Evolutionary conservation across 257 asterid species (phyloP).

Genomic region (Penstemon eatonii): DNA sequence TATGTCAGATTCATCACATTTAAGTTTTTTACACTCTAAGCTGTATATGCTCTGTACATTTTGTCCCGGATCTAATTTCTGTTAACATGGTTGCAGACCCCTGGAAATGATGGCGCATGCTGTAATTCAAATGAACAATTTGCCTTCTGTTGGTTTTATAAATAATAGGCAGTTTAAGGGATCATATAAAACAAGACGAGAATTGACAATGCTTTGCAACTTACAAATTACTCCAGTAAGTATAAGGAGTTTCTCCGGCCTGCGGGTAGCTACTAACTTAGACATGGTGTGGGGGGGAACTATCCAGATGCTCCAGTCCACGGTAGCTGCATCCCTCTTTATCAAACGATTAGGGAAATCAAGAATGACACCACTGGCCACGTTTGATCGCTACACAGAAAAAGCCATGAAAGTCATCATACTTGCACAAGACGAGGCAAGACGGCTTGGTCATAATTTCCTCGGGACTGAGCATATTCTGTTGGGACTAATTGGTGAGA

Average conservation of each 20-base stretch:
- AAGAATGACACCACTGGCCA: conserved; percentile 66
- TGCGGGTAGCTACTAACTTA: conserved; percentile 67
- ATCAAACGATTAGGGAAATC: conserved; percentile 47
- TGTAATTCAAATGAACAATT: conserved; percentile 60
- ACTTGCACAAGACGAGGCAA: conserved; percentile 99
- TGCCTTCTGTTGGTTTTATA: conserved; percentile 52
- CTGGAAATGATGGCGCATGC: conserved; percentile 62
- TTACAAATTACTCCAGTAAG: conserved; percentile 39
- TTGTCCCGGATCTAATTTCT: conserved; percentile 5
- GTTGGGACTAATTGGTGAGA: conserved; percentile 95
- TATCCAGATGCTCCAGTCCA: conserved; percentile 63
- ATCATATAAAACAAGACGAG: conserved; percentile 45
- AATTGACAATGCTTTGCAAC: conserved; percentile 54
- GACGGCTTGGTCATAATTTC: conserved; percentile 91
- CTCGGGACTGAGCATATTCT: conserved; percentile 97
- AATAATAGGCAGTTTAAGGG: conserved; percentile 53
- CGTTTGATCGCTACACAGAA: conserved; percentile 98
- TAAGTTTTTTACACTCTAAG: neutral
- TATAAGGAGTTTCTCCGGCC: conserved; percentile 57
- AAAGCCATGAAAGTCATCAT: conserved; percentile 93
- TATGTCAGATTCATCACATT: neutral
- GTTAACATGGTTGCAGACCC: conserved; percentile 38
- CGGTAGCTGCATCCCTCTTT: conserved; percentile 52
- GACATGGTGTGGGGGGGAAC: conserved; percentile 48
- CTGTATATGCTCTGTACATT: neutral